Conservation (phyloP, 1,284 basidiomycete species). For the Ustilago lituana region DNA sequence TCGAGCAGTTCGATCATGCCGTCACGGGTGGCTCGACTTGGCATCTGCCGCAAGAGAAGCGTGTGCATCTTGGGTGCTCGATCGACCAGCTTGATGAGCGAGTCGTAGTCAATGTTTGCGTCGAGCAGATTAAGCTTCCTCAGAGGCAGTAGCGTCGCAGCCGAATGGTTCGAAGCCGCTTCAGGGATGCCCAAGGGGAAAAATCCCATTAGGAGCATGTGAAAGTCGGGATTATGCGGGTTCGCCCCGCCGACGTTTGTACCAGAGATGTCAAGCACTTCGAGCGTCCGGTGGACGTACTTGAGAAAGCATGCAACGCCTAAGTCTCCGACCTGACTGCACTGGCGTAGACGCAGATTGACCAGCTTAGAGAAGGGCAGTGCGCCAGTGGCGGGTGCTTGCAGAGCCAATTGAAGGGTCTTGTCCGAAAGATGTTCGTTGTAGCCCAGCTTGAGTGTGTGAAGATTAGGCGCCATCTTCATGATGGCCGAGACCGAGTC, state of each 20-base stretch:
- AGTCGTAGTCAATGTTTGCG: constrained; percentile 19
- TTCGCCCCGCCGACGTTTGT: constrained; percentile 19
- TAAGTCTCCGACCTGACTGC: constrained; percentile 22
- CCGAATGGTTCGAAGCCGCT: neutral
- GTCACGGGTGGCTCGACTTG: constrained; percentile 18
- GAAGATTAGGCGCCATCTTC: constrained; percentile 6
- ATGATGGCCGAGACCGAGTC: constrained; percentile 23
- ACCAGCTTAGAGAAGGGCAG: constrained; percentile 25
- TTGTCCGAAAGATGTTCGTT: constrained; percentile 33
- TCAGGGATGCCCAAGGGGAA: constrained; percentile 12
- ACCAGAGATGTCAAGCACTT: constrained; percentile 29
- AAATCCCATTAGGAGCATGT: constrained; percentile 15
- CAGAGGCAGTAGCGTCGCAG: neutral
- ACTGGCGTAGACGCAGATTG: constrained; percentile 27
- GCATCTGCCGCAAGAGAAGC: constrained; percentile 19
- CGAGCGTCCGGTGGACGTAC: constrained; percentile 9
- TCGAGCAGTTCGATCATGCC: constrained; percentile 20
- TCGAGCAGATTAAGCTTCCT: constrained; percentile 31
- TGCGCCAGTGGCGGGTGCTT: constrained; percentile 7
- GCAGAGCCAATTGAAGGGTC: constrained; percentile 12
- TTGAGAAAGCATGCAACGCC: constrained; percentile 32
- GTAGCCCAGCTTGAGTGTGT: constrained; percentile 36
- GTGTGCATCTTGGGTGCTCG: constrained; percentile 10
- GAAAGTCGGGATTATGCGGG: constrained; percentile 15
- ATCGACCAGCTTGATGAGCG: constrained; percentile 10